These are phyloP conservation scores for Penicillium crustosum DNA, from an alignment of 2,329 filamentous ascomycete genomes.

Conservation along the genomic window DNA sequence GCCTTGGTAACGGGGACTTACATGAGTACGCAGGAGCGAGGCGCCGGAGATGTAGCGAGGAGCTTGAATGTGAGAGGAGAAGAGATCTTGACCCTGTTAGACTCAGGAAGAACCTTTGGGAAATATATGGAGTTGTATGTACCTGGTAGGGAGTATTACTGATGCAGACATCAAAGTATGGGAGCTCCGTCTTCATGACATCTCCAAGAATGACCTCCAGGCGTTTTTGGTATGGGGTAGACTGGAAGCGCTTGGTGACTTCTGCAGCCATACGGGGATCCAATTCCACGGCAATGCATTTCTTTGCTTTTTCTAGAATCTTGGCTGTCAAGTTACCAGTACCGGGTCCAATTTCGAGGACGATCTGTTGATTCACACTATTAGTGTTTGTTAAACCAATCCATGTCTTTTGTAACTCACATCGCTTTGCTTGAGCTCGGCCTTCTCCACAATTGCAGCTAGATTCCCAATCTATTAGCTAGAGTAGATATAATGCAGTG, in stretches of 20 bases:
- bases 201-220: conserved; percentile 88
- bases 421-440: conserved; percentile 83
- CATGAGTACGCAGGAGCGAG: conserved; percentile 86
- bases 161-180: conserved; percentile 80
- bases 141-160: conserved; percentile 72
- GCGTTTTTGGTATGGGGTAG: conserved; percentile 77
- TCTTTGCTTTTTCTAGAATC: conserved; percentile 84
- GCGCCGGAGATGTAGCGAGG: conserved; percentile 75
- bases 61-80: conserved; percentile 90
- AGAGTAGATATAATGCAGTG: too few relatives aligned
- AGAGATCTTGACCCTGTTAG: conserved; percentile 63
- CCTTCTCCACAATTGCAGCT: conserved; percentile 71
- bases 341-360: conserved; percentile 89
- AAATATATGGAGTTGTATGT: conserved; percentile 15
- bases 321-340: conserved; percentile 86
- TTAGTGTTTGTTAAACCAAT: conserved; percentile 1
- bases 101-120: background rate
- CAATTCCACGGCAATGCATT: conserved; percentile 81
- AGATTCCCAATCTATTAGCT: background rate
- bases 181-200: conserved; percentile 83
- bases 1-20: conserved; percentile 5
- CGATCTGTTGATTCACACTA: conserved; percentile 52
- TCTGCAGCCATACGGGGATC: conserved; percentile 97
- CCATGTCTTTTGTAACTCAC: conserved; percentile 32
- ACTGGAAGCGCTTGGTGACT: conserved; percentile 89